phyloP scores from a whole-genome alignment of 2,329 filamentous ascomycete species.

The Pochonia chlamydosporia region DNA sequence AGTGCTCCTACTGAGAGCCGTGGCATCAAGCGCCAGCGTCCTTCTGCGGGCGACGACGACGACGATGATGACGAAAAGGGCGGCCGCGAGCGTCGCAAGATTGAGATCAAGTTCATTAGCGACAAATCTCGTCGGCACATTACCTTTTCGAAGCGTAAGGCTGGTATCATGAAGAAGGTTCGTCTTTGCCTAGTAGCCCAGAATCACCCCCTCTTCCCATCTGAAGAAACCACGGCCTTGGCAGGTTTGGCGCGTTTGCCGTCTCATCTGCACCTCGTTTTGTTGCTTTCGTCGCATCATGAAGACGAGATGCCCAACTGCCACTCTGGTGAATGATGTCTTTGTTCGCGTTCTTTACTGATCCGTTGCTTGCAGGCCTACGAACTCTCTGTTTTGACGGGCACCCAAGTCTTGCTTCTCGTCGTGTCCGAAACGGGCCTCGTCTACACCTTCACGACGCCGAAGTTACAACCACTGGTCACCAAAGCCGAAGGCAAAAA shows the following conservation, averaged over 20 bases:
- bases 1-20: constrained; percentile 63
- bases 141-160: constrained; percentile 99
- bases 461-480: constrained; percentile 94
- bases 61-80: constrained; percentile 98
- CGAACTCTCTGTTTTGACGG: constrained; percentile 93
- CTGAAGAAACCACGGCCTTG: background rate
- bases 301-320: background rate
- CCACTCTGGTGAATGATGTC: background rate
- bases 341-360: constrained; percentile 2
- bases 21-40: constrained; percentile 84
- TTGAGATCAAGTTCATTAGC: constrained; percentile 99
- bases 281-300: background rate
- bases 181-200: constrained; percentile 24
- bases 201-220: background rate
- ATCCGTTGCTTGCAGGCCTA: constrained; percentile 62
- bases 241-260: background rate
- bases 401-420: constrained; percentile 92
- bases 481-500: constrained; percentile 99
- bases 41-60: constrained; percentile 81
- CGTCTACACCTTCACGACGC: constrained; percentile 97
- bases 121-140: constrained; percentile 99
- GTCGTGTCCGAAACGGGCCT: constrained; percentile 96
- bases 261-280: background rate
- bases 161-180: constrained; percentile 99
- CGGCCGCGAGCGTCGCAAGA: constrained; percentile 96